A percentile compares a stretch with the other conserved stretches of the same genome.
phyloP scores from a whole-genome alignment of 202 grass and related monocot genomes.

The Schoenoplectus tabernaemontani region DNA sequence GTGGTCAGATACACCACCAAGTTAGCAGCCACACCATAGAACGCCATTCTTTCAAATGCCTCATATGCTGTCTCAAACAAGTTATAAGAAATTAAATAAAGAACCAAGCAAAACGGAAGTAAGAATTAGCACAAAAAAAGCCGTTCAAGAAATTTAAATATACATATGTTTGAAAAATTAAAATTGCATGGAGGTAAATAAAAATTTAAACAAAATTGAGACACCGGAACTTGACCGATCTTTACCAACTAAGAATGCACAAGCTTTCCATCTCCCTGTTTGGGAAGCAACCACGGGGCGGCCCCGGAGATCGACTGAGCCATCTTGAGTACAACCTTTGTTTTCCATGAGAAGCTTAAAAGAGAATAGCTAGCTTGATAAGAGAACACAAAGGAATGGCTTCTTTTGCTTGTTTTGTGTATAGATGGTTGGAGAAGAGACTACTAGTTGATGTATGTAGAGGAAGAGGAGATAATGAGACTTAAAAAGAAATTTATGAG shows the following conservation, averaged over 20 bases:
- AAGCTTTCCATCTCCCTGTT: constrained; percentile 71
- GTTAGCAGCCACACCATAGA: constrained; percentile 67
- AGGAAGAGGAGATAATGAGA: not conserved
- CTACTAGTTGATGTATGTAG: not conserved
- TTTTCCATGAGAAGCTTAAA: constrained; percentile 4
- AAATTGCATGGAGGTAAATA: not conserved
- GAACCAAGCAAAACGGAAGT: not conserved
- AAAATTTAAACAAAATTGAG: not conserved
- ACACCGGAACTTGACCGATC: not conserved
- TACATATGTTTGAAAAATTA: not conserved
- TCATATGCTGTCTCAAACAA: constrained; percentile 40
- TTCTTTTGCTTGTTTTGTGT: not conserved
- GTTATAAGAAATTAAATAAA: not conserved
- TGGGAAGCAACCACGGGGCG: constrained; percentile 34
- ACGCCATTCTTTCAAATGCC: constrained; percentile 75
- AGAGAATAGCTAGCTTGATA: not conserved
- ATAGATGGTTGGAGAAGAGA: not conserved
- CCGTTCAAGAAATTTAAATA: not conserved
- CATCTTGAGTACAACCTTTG: constrained; percentile 50
- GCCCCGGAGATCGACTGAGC: constrained; percentile 52
- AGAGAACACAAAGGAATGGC: not conserved
- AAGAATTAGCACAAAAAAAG: not conserved
- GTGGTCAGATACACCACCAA: constrained; percentile 71
- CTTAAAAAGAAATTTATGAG: not conserved
- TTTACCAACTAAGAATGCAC: constrained; percentile 54